Evolutionary conservation across 1,139 yeast genomes (phyloP).

Genomic region (Scheffersomyces parashehatae): DNA sequence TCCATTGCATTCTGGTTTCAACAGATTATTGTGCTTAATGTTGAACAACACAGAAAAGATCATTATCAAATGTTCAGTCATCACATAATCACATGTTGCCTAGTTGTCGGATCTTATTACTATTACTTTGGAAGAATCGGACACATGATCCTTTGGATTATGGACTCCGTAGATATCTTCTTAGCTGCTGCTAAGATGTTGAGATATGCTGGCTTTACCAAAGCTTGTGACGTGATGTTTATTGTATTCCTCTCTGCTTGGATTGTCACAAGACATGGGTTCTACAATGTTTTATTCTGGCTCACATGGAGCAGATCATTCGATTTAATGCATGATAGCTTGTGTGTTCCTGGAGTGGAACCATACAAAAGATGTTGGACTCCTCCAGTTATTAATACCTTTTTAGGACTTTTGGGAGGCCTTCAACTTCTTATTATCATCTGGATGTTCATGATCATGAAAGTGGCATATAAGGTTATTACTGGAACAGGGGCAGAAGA

Average conservation of each 20-base stretch:
- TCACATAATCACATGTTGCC: slow-evolving; percentile 74
- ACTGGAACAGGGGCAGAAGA: slow-evolving; percentile 78
- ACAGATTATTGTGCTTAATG: slow-evolving; percentile 71
- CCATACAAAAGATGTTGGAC: slow-evolving; percentile 56
- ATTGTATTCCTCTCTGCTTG: slow-evolving; percentile 66
- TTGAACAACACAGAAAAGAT: slow-evolving; percentile 81
- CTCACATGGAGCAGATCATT: slow-evolving; percentile 45
- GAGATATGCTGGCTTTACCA: slow-evolving; percentile 65
- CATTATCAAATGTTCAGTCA: slow-evolving; percentile 85
- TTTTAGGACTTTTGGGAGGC: slow-evolving; percentile 59
- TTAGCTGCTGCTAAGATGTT: slow-evolving; percentile 75
- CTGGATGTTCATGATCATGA: slow-evolving; percentile 75
- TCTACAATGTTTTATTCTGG: slow-evolving; percentile 66
- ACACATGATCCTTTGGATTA: slow-evolving; percentile 70
- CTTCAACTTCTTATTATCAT: slow-evolving; percentile 65
- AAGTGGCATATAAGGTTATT: slow-evolving; percentile 69
- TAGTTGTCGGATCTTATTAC: slow-evolving; percentile 72
- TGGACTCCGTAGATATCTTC: slow-evolving; percentile 82
- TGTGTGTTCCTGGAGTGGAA: slow-evolving; percentile 33
- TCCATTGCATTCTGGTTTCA: slow-evolving; percentile 80
- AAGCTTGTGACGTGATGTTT: slow-evolving; percentile 69
- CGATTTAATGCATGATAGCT: slow-evolving; percentile 37
- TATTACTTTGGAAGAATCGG: slow-evolving; percentile 78
- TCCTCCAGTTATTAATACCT: slow-evolving; percentile 47
- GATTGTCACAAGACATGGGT: slow-evolving; percentile 72